Percentiles rank a stretch among this genome's conserved stretches.
Evolutionary conservation across 768 basidiomycete genomes (phyloP).

Genomic region (Agrocybe praecox): DNA sequence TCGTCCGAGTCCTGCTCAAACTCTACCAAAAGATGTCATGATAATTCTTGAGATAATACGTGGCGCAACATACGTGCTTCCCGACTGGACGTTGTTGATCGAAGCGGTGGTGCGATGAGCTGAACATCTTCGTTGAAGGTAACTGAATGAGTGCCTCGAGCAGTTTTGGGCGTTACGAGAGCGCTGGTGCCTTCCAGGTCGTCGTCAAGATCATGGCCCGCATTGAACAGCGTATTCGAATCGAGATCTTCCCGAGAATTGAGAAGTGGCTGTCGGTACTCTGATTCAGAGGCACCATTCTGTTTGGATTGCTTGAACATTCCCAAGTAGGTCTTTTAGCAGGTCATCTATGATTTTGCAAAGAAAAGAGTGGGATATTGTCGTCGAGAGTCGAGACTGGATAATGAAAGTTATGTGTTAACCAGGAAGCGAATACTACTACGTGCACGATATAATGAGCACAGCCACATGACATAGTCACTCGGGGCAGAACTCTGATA

Average conservation of each 20-base stretch:
- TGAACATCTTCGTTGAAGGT: slow-evolving; percentile 72
- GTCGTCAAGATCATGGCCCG: slow-evolving; percentile 57
- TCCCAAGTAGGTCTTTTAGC: slow-evolving; percentile 10
- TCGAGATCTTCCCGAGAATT: slow-evolving; percentile 42
- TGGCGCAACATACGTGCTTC: slow-evolving; percentile 71
- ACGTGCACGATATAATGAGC: too few species aligned
- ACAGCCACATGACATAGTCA: too few species aligned
- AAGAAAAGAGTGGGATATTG: not conserved
- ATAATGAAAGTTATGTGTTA: too few species aligned
- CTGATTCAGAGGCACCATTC: slow-evolving; percentile 28
- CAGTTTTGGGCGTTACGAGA: slow-evolving; percentile 30
- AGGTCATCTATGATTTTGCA: slow-evolving; percentile 16
- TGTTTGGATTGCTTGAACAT: slow-evolving; percentile 25
- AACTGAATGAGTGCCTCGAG: slow-evolving; percentile 48
- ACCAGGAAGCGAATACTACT: too few species aligned
- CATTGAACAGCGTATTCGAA: slow-evolving; percentile 49
- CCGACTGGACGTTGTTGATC: slow-evolving; percentile 75
- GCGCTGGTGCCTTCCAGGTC: slow-evolving; percentile 35
- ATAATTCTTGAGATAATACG: not conserved
- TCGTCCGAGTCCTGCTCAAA: slow-evolving; percentile 87
- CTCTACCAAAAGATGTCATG: slow-evolving; percentile 44
- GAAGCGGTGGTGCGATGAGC: slow-evolving; percentile 66
- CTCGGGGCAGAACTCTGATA: too few species aligned
- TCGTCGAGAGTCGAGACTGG: too few species aligned
- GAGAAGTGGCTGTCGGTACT: slow-evolving; percentile 64